These are phyloP conservation scores for Mucor saturninus DNA, from an alignment of 371 early-diverging fungal genomes.

Conservation along the genomic window DNA sequence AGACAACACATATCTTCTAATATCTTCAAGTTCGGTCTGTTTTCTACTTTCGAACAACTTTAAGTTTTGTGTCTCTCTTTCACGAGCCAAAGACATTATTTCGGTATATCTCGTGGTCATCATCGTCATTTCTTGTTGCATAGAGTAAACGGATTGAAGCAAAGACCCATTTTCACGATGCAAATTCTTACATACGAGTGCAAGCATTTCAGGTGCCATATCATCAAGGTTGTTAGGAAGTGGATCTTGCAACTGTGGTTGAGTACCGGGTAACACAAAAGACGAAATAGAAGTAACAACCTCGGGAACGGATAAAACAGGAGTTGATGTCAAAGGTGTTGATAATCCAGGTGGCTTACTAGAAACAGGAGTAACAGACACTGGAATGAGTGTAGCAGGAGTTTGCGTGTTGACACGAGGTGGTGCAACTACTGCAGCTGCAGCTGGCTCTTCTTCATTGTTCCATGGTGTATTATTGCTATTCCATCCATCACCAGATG, in stretches of 20 bases:
- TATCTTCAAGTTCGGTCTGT: constrained; percentile 60
- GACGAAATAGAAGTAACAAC: not conserved
- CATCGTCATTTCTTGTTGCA: constrained; percentile 60
- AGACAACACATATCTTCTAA: constrained; percentile 38
- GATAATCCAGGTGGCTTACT: constrained; percentile 10
- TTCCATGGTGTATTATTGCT: not conserved
- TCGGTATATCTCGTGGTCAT: constrained; percentile 53
- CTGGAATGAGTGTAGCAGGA: too few relatives aligned
- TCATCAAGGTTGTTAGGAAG: constrained; percentile 27
- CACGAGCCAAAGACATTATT: constrained; percentile 50
- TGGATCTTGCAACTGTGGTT: constrained; percentile 26
- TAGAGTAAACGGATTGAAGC: constrained; percentile 45
- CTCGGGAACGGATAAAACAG: not conserved
- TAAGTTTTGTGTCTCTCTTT: constrained; percentile 55
- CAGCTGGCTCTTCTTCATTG: not conserved
- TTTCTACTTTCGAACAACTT: constrained; percentile 54
- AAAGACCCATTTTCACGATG: constrained; percentile 55
- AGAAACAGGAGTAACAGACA: not conserved
- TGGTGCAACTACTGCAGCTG: not conserved
- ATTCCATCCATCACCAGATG: not conserved
- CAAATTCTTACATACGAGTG: constrained; percentile 47
- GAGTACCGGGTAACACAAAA: not conserved
- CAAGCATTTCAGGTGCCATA: constrained; percentile 28
- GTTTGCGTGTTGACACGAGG: too few relatives aligned
- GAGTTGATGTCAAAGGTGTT: not conserved